Evolutionary conservation across 2,329 filamentous ascomycete genomes (phyloP).

Genomic region (Fusarium udum): DNA sequence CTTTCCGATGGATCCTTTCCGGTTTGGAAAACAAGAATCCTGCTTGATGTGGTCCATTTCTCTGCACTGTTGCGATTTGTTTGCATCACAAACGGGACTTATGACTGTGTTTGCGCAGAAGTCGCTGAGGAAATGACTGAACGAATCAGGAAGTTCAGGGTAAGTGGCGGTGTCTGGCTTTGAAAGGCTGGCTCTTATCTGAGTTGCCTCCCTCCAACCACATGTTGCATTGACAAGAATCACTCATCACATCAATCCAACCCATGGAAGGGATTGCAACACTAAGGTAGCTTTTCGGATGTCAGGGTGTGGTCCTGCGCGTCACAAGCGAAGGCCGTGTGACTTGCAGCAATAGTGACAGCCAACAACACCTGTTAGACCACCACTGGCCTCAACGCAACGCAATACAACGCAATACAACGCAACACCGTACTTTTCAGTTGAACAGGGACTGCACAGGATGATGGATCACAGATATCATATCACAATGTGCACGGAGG

Average conservation of each 20-base stretch:
- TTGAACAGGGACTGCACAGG: neutral
- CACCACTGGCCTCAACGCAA: neutral
- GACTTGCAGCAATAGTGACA: conserved; percentile 21
- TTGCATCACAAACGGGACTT: neutral
- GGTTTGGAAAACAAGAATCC: neutral
- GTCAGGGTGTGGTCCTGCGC: conserved; percentile 15
- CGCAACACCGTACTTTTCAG: conserved; percentile 5
- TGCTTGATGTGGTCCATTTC: neutral
- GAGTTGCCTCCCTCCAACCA: neutral
- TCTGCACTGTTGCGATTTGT: neutral
- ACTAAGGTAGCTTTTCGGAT: neutral
- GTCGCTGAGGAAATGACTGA: conserved; percentile 12
- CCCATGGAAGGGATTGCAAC: neutral
- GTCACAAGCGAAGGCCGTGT: conserved; percentile 30
- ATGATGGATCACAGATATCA: neutral
- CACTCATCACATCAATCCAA: neutral
- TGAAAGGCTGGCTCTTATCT: neutral
- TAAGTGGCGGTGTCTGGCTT: neutral
- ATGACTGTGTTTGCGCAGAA: neutral
- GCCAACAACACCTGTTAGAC: neutral
- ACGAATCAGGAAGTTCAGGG: conserved; percentile 5
- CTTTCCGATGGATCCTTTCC: neutral
- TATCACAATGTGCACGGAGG: neutral
- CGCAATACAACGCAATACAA: neutral
- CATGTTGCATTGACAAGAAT: neutral